Percentiles rank a stretch among this genome's conserved stretches.
phyloP scores from a whole-genome alignment of 2,329 filamentous ascomycete species.

The Teratosphaeria pseudoeucalypti region DNA sequence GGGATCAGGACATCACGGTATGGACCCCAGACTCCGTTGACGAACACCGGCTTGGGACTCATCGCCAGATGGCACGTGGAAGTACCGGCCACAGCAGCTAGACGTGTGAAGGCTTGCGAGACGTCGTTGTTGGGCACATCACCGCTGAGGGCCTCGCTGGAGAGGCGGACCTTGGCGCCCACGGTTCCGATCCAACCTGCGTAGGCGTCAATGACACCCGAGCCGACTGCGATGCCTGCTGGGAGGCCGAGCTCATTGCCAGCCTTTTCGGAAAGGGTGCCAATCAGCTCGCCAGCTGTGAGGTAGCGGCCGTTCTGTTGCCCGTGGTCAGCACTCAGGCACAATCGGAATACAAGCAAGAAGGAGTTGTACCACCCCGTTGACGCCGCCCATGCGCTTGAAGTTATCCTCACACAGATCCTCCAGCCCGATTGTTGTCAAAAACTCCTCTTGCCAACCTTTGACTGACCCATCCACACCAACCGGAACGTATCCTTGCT shows the following conservation, averaged over 20 bases:
- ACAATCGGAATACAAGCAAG: slow-evolving; percentile 1
- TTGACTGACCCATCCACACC: slow-evolving; percentile 95
- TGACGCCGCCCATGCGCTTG: slow-evolving; percentile 84
- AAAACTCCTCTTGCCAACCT: slow-evolving; percentile 95
- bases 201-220: slow-evolving; percentile 95
- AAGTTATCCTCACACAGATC: slow-evolving; percentile 81
- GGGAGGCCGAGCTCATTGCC: slow-evolving; percentile 74
- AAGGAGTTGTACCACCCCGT: slow-evolving; percentile 63
- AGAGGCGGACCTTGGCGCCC: slow-evolving; percentile 81
- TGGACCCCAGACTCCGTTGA: slow-evolving; percentile 91
- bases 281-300: slow-evolving; percentile 85
- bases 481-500: slow-evolving; percentile 94
- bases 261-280: slow-evolving; percentile 72
- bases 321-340: slow-evolving; percentile 22
- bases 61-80: slow-evolving; percentile 96
- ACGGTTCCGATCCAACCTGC: slow-evolving; percentile 98
- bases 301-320: slow-evolving; percentile 78
- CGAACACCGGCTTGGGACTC: slow-evolving; percentile 86
- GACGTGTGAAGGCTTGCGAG: slow-evolving; percentile 81
- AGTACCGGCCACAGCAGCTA: slow-evolving; percentile 90
- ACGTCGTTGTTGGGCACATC: slow-evolving; percentile 68
- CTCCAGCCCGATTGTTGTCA: slow-evolving; percentile 72
- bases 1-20: slow-evolving; percentile 91
- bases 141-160: slow-evolving; percentile 52
- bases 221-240: slow-evolving; percentile 81